A percentile compares a stretch with the other conserved stretches of the same genome.
These are phyloP conservation scores for Esteya vermicola DNA, from an alignment of 2,329 filamentous ascomycete species.

Conservation along the genomic window DNA sequence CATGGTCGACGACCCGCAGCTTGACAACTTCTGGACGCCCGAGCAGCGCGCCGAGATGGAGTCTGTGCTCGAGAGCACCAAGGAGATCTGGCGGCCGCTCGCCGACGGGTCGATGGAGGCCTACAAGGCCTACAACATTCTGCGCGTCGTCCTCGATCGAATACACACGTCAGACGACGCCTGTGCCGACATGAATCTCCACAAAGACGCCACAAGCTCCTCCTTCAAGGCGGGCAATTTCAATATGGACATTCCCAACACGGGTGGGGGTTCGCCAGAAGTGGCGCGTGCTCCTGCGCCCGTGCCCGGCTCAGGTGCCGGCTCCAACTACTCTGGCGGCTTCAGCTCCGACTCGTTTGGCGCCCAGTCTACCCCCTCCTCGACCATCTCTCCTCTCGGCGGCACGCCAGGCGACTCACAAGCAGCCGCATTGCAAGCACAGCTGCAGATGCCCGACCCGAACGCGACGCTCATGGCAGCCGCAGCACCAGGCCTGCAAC, in stretches of 20 bases:
- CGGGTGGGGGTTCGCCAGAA: too few relatives aligned
- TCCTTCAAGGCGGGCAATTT: too few relatives aligned
- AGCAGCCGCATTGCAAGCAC: too few relatives aligned
- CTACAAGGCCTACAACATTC: slow-evolving; percentile 66
- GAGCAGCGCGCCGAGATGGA: slow-evolving; percentile 63
- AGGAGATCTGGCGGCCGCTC: slow-evolving; percentile 66
- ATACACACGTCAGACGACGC: slow-evolving; percentile 29
- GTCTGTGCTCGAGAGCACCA: slow-evolving; percentile 53
- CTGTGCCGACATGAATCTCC: neutral
- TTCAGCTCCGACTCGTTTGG: too few relatives aligned
- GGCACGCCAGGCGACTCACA: slow-evolving; percentile 15
- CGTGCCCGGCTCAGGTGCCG: too few relatives aligned
- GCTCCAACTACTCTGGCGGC: too few relatives aligned
- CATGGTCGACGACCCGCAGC: slow-evolving; percentile 25
- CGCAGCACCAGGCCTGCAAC: too few relatives aligned
- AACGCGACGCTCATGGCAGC: too few relatives aligned
- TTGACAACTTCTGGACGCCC: slow-evolving; percentile 39
- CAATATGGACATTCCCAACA: too few relatives aligned
- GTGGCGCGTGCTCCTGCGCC: too few relatives aligned
- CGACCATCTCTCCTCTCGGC: neutral
- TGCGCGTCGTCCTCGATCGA: slow-evolving; percentile 77
- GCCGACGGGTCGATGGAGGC: slow-evolving; percentile 75
- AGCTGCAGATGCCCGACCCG: too few relatives aligned
- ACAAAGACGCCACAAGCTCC: neutral
- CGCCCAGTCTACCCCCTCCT: slow-evolving; percentile 1